Evolutionary conservation across 305 asterid genomes (phyloP).

Genomic region (Fraxinus sp.): DNA sequence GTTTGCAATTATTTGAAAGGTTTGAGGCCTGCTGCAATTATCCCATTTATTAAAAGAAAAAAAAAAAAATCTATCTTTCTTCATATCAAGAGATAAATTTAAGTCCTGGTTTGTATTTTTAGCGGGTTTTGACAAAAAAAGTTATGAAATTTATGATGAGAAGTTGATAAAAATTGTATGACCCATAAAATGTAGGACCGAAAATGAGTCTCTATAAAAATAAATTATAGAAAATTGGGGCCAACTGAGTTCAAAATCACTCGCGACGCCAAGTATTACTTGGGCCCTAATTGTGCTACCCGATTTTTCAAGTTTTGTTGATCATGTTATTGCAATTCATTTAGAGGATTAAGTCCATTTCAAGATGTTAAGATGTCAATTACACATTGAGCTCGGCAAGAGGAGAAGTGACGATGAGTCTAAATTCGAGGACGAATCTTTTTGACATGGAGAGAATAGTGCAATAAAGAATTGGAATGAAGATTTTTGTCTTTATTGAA

Average conservation of each 20-base stretch:
- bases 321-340: background rate
- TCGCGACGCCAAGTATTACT: background rate
- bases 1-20: too few relatives aligned
- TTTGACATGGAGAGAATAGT: background rate
- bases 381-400: background rate
- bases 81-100: too few relatives aligned
- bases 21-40: too few relatives aligned
- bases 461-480: background rate
- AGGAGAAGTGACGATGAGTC: background rate
- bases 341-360: background rate
- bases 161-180: too few relatives aligned
- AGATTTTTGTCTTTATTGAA: too few relatives aligned
- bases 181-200: too few relatives aligned
- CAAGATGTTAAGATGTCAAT: background rate
- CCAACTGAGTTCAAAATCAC: background rate
- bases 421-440: background rate
- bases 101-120: background rate
- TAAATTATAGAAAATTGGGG: too few relatives aligned
- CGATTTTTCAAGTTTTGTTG: background rate
- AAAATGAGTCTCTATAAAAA: too few relatives aligned
- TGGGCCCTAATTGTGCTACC: background rate
- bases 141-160: too few relatives aligned
- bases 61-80: too few relatives aligned
- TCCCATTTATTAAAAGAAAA: too few relatives aligned
- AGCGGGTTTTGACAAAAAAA: background rate